Base-by-base conservation (phyloP, 352 stramenopile species). In the Thalassiosira mediterranea region DNA sequence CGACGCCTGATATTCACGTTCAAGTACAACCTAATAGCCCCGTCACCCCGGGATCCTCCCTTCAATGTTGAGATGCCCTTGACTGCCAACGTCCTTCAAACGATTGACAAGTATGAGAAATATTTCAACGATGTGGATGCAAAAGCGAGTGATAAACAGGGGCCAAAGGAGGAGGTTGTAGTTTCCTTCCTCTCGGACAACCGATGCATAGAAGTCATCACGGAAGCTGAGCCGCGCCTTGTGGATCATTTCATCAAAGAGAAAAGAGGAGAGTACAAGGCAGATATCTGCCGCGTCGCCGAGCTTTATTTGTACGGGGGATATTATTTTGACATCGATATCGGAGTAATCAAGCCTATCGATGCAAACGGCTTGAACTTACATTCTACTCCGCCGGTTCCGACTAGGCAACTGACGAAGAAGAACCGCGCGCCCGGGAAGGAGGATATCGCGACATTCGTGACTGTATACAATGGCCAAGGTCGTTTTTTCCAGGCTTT, bases 201-300 rank as follows among this genome's bases (percentile, higher is more conserved):
- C 5, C 60, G 60, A 15, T 85, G 76, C 34, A 2, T 65, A 1
- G 32, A 64, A 46, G 46, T 53, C 4, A 82, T 85, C 15, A 26
- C 59, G 13, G 57, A 72, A 38, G 54, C 66, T 11, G 64, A 85
- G 54, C 71, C 76, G 19, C 34, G 44, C n/a, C 58, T 85, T 3
- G 48, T 85, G 0, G 1, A 32, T 13, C 25, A 75, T 46, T 85
- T 82, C 65, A 8, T 60, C 8, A 19, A 56, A 17, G 76, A 81
- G 44, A 47, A 38, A 32, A 8, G 31, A 17, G 77, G 66, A 47
- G 44, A 63, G 28, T 79, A 62, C 53, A 86, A 80, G 56, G 66
- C 60, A 23, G 77, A 86, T 38, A 76, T 83, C 26, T 86, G 77
- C 54, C 58, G 77, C 40, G 54, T 74, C 37, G 65, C 72, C 1